These are phyloP conservation scores for Tetrahymena malaccensis DNA, from an alignment of 73 alveolate species.

Conservation along the genomic window DNA sequence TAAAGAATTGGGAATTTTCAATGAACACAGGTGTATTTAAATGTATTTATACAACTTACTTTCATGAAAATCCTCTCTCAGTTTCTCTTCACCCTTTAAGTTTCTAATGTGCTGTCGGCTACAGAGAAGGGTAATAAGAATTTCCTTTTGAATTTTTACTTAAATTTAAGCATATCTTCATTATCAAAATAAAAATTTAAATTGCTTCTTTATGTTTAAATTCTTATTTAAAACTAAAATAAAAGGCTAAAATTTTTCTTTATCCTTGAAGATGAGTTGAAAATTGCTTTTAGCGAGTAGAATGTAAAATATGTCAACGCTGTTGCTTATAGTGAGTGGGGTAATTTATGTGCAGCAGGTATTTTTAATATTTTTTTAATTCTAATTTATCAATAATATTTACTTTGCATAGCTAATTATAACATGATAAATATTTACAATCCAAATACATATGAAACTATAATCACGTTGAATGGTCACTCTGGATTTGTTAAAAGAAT, in stretches of 20 bases:
- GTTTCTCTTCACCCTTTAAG: constrained; percentile 32
- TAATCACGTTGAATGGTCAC: not conserved
- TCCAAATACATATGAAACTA: not conserved
- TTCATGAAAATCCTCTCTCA: constrained; percentile 35
- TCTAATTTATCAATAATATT: not conserved
- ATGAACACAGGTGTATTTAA: constrained; percentile 12
- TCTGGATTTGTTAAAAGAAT: not conserved
- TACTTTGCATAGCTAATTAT: not conserved
- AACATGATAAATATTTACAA: not conserved
- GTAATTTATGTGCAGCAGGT: not conserved
- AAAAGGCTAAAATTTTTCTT: not conserved
- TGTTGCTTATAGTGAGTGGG: not conserved
- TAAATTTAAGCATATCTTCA: not conserved
- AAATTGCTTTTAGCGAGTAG: not conserved
- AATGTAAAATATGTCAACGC: not conserved
- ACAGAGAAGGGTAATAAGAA: constrained; percentile 11
- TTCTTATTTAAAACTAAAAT: not conserved
- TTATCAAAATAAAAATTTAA: no score
- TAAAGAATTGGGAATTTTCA: constrained; percentile 33
- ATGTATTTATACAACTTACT: constrained; percentile 8
- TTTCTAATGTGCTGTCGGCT: constrained; percentile 40
- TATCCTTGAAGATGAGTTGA: not conserved
- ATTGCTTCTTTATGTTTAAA: no score
- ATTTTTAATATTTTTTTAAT: not conserved
- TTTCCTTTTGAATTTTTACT: not conserved